A percentile compares a stretch with the other conserved stretches of the same genome.
phyloP scores from a whole-genome alignment of 306 rosid species.

The Vigna mungo region DNA sequence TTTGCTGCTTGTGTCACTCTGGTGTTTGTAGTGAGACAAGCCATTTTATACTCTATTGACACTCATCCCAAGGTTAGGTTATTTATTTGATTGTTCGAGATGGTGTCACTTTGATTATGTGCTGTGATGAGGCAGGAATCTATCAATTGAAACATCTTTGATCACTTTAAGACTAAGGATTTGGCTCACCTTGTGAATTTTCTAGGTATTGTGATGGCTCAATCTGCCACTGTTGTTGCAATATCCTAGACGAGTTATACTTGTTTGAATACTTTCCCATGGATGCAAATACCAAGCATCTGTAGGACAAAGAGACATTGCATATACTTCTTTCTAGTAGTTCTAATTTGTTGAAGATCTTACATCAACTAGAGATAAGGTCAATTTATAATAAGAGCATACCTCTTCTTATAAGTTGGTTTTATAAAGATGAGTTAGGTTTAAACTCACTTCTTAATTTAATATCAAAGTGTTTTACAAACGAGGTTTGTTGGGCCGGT shows the following conservation, averaged over 20 bases:
- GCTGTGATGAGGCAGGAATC: conserved; percentile 5
- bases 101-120: neutral
- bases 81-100: neutral
- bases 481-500: too few relatives aligned
- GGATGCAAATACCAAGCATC: conserved; percentile 2
- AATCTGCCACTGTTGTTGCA: neutral
- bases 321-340: neutral
- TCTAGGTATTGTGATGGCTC: neutral
- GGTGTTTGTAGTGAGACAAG: conserved; percentile 25
- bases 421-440: too few relatives aligned
- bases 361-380: too few relatives aligned
- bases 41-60: neutral
- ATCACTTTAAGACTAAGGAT: neutral
- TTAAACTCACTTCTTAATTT: too few relatives aligned
- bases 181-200: neutral
- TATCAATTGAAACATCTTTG: neutral
- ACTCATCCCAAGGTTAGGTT: conserved; percentile 2
- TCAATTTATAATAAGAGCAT: too few relatives aligned
- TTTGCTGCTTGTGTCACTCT: conserved; percentile 2
- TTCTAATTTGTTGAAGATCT: neutral
- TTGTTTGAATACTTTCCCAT: neutral
- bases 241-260: neutral
- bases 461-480: too few relatives aligned
- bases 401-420: too few relatives aligned
- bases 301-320: neutral